Evolutionary conservation across 2,329 filamentous ascomycete species (phyloP), one percentile per base, ranked within the genome.

Genomic region (Fusarium haematococcum): DNA sequence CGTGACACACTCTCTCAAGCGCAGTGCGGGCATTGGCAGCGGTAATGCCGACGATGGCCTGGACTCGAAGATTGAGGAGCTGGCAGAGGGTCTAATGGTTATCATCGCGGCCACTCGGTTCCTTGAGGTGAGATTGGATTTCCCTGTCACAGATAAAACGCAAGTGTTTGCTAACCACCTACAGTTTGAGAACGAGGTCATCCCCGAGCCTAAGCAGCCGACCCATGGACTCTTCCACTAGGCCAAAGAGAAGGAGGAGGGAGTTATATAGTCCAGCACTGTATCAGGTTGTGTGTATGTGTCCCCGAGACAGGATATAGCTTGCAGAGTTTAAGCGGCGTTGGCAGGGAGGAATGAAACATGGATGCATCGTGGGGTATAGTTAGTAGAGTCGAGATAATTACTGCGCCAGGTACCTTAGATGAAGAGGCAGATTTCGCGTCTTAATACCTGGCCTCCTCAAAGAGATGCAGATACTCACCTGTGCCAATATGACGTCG

Each of bases 1-100:
- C 66, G 94, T 98, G 78, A 91, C 97, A 73, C 93, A 95, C 54
- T 92, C 97, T 23, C 94, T 99, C 79, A 99, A 99, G 86, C 89
- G 95, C 75, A 94, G 94, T 77, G 94, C 94, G 0, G 94, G 94
- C 57, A 93, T 97, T 66, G 93, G 93, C 43, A 84, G 81, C 7
- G 82, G 82, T 2, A 82, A 79, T 57, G 80, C 76, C 35, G 82
- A 84, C 57, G 79, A 79, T 43, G 77, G 73, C 8, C 85, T 91
- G 39, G 91, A 91, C 62, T 86, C 91, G 65, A 89, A 90, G 72
- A 85, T 97, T 41, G 89, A 90, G 57, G 94, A 96, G 76, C 83
- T 98, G 75, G 94, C 95, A 7, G 95, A 97, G 81, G 92, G 94
- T 56, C 94, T 97, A 79, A 92, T 96, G 83, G 87, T 97, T 64